Evolutionary conservation across 108 stramenopile species (phyloP).

Genomic region (Cyclotella baltica): DNA sequence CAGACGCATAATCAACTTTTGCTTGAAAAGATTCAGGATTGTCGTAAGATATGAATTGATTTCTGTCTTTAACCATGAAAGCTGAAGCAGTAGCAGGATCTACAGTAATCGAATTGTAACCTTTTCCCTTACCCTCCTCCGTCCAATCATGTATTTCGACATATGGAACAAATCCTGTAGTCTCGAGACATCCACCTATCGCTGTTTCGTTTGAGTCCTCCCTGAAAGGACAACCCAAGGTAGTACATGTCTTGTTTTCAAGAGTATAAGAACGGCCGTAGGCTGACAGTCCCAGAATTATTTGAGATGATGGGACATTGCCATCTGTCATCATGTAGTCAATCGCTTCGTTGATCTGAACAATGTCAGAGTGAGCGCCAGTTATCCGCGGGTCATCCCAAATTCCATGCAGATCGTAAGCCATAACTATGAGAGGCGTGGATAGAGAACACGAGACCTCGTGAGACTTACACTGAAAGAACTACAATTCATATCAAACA

Average conservation of each 20-base stretch:
- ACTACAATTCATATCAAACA: no score
- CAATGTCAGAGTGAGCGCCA: conserved; percentile 53
- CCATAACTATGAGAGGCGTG: conserved; percentile 36
- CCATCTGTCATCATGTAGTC: conserved; percentile 49
- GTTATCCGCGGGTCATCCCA: conserved; percentile 48
- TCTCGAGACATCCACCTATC: conserved; percentile 51
- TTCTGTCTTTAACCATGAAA: conserved; percentile 48
- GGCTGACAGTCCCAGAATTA: conserved; percentile 53
- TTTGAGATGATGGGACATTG: conserved; percentile 48
- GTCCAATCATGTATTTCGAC: conserved; percentile 49
- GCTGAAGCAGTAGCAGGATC: conserved; percentile 30
- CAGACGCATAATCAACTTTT: conserved; percentile 51
- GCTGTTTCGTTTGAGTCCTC: conserved; percentile 47
- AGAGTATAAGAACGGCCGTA: conserved; percentile 55
- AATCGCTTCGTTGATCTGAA: conserved; percentile 40
- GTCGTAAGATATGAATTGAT: conserved; percentile 53
- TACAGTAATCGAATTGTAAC: conserved; percentile 48
- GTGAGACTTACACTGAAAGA: no score
- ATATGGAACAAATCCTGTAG: conserved; percentile 49
- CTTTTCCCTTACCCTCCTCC: conserved; percentile 39
- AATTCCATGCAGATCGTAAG: conserved; percentile 50
- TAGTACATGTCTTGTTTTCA: conserved; percentile 35
- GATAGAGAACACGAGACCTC: no score
- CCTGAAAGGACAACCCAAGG: conserved; percentile 46
- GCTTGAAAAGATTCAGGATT: conserved; percentile 47